phyloP scores from a whole-genome alignment of 1,284 basidiomycete species.

The Acaromyces ingoldii region DNA sequence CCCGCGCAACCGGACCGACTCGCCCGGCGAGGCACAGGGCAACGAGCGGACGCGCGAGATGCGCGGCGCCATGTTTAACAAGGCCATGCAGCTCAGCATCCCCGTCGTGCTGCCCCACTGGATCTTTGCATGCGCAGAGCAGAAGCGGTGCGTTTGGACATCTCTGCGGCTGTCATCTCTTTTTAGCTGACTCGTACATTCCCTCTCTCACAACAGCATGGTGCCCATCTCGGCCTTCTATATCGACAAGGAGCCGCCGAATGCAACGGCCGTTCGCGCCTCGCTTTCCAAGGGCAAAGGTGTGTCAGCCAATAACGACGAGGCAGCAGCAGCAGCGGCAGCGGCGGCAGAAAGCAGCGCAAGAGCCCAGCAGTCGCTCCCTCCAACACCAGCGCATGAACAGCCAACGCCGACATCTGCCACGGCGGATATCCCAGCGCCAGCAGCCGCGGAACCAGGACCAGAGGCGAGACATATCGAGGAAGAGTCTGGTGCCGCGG shows the following conservation, averaged over 20 bases:
- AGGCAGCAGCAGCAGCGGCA: background rate
- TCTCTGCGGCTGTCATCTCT: background rate
- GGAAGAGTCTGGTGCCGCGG: too few species aligned
- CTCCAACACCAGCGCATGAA: conserved; percentile 3
- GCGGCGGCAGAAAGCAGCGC: background rate
- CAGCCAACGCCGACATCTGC: too few species aligned
- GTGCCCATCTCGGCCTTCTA: conserved; percentile 46
- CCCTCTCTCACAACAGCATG: conserved; percentile 24
- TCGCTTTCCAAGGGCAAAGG: background rate
- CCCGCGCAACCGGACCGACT: conserved; percentile 26
- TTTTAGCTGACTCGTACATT: background rate
- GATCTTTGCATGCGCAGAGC: conserved; percentile 47
- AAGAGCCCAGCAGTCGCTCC: background rate
- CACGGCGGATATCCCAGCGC: too few species aligned
- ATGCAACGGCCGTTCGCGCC: conserved; percentile 25
- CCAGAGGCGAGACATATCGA: too few species aligned
- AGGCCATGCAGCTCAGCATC: conserved; percentile 48
- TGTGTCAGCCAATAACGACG: background rate
- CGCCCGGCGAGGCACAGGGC: conserved; percentile 7
- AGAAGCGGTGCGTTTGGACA: conserved; percentile 28
- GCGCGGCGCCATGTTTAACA: conserved; percentile 21
- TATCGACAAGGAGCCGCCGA: conserved; percentile 45
- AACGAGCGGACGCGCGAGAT: conserved; percentile 7
- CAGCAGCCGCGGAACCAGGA: too few species aligned
- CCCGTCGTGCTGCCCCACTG: conserved; percentile 49